Evolutionary conservation across 2,329 filamentous ascomycete species (phyloP).

Genomic region (Plectosphaerella plurivora): DNA sequence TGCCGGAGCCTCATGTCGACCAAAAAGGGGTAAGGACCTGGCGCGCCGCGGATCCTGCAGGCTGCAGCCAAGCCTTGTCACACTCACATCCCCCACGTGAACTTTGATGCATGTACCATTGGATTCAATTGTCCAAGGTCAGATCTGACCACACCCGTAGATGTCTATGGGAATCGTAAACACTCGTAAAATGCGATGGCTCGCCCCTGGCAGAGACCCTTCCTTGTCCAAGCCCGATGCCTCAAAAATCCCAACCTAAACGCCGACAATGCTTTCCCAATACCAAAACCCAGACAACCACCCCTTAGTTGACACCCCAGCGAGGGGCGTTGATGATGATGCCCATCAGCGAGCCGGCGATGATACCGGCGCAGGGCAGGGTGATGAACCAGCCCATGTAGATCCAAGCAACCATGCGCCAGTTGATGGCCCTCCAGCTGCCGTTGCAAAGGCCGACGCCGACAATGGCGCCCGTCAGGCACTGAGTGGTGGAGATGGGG

Average conservation of each 20-base stretch:
- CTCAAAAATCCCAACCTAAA: not conserved
- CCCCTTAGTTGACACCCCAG: constrained; percentile 18
- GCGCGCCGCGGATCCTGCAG: no score
- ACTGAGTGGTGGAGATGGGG: constrained; percentile 55
- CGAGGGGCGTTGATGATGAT: constrained; percentile 56
- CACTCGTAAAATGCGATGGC: no score
- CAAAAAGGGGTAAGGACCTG: no score
- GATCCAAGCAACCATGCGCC: constrained; percentile 49
- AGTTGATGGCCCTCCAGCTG: constrained; percentile 50
- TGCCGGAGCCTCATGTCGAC: no score
- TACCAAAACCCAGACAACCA: not conserved
- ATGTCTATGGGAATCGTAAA: no score
- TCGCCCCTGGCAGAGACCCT: no score
- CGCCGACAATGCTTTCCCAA: not conserved
- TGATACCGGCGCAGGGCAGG: constrained; percentile 35
- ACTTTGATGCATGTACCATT: no score
- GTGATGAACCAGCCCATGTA: constrained; percentile 51
- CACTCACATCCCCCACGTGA: no score
- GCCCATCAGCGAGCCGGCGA: constrained; percentile 52
- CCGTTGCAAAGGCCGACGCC: constrained; percentile 53
- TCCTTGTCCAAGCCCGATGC: no score
- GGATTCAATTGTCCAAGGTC: no score
- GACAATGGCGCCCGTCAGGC: constrained; percentile 51
- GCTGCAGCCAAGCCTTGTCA: no score
- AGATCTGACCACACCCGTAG: no score